These are phyloP conservation scores for Volvariella volvacea DNA, from an alignment of 1,284 basidiomycete species.

Conservation along the genomic window DNA sequence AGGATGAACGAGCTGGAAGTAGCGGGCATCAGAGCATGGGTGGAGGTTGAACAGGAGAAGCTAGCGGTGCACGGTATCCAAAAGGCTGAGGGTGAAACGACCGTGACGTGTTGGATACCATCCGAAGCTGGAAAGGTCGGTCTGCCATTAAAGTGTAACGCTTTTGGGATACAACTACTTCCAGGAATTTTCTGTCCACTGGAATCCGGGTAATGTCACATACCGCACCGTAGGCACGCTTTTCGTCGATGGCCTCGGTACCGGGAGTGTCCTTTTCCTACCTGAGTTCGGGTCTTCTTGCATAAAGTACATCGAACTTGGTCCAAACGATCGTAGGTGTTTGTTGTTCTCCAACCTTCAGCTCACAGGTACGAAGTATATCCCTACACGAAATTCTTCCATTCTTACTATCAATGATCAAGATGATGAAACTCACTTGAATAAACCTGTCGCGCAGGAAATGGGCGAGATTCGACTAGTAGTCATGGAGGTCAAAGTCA, in stretches of 20 bases:
- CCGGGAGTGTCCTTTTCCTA: no score
- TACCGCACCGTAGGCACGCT: conserved; percentile 1
- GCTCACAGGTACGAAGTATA: conserved; percentile 5
- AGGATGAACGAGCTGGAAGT: no score
- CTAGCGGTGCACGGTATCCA: conserved; percentile 12
- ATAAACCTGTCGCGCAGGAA: neutral
- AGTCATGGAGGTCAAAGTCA: neutral
- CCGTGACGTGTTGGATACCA: conserved; percentile 15
- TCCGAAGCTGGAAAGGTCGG: conserved; percentile 16
- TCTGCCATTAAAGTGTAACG: neutral
- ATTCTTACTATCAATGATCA: no score
- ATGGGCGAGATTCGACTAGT: neutral
- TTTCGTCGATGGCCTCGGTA: conserved; percentile 9
- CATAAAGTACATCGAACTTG: neutral
- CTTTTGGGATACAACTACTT: neutral
- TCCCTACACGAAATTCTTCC: neutral
- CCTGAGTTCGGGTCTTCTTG: no score
- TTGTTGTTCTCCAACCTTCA: conserved; percentile 9
- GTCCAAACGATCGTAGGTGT: neutral
- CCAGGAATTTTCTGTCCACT: conserved; percentile 6
- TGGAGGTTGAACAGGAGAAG: conserved; percentile 13
- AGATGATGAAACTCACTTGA: conserved; percentile 9
- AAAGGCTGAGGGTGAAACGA: conserved; percentile 4
- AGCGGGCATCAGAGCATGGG: conserved; percentile 8
- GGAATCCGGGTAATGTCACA: neutral